These are phyloP conservation scores for Puccinia coronata DNA, from an alignment of 1,284 basidiomycete genomes.

Conservation along the genomic window DNA sequence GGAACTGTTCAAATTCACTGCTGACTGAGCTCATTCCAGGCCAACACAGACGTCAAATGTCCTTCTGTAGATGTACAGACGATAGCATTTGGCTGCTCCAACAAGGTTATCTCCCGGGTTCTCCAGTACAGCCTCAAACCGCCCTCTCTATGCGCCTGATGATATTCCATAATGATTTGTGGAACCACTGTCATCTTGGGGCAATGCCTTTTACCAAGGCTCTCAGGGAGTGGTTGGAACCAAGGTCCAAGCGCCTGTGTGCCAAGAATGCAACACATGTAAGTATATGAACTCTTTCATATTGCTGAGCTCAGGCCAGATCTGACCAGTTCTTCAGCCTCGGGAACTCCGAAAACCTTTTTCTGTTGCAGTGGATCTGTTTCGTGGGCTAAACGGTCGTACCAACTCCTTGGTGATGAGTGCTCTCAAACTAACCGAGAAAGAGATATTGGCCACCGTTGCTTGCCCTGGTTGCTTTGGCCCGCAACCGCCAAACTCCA, in stretches of 20 bases:
- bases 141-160: neutral
- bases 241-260: neutral
- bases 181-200: neutral
- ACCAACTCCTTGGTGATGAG: neutral
- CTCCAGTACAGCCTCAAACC: neutral
- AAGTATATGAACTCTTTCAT: neutral
- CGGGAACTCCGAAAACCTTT: neutral
- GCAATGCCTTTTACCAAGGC: neutral
- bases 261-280: neutral
- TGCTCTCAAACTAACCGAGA: neutral
- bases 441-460: neutral
- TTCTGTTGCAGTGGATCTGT: neutral
- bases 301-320: neutral
- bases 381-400: neutral
- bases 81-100: neutral
- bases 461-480: conserved; percentile 14
- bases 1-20: neutral
- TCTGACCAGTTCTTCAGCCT: neutral
- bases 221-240: neutral
- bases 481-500: neutral
- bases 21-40: too few relatives aligned
- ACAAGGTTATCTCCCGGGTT: neutral
- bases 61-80: neutral
- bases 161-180: conserved; percentile 7
- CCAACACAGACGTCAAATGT: neutral